Percentiles rank a stretch among this genome's conserved stretches.
Evolutionary conservation across 1,284 basidiomycete genomes (phyloP).

Genomic region (Sporisorium exsertum): DNA sequence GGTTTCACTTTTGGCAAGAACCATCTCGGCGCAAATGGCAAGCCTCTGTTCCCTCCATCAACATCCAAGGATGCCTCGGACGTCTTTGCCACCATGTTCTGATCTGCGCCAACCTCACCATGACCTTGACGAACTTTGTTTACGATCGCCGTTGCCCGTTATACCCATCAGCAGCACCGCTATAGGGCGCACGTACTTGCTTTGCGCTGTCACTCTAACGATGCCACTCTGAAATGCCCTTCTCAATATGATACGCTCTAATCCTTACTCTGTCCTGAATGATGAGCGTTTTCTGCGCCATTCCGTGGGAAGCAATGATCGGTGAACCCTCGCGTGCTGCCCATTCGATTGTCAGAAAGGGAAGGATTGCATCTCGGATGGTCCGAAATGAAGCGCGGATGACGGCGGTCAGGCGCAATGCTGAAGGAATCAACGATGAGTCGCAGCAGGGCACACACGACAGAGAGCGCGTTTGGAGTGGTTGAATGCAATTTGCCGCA

Average conservation of each 20-base stretch:
- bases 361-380: neutral
- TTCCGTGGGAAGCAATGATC: neutral
- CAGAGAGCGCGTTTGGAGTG: slow-evolving; percentile 1
- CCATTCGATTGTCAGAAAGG: neutral
- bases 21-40: slow-evolving; percentile 48
- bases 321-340: neutral
- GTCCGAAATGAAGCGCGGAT: slow-evolving; percentile 1
- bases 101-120: slow-evolving; percentile 1
- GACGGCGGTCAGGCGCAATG: neutral
- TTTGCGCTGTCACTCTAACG: slow-evolving; percentile 2
- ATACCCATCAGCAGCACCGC: slow-evolving; percentile 26
- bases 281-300: neutral
- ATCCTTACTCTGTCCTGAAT: neutral
- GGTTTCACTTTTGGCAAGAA: slow-evolving; percentile 86
- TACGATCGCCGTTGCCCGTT: slow-evolving; percentile 17
- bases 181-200: slow-evolving; percentile 1
- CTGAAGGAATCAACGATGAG: too few relatives aligned
- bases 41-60: slow-evolving; percentile 26
- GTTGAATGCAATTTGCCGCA: slow-evolving; percentile 1
- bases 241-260: neutral
- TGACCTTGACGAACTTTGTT: slow-evolving; percentile 5
- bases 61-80: slow-evolving; percentile 48
- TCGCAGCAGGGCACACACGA: slow-evolving; percentile 14
- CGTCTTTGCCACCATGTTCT: slow-evolving; percentile 63
- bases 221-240: slow-evolving; percentile 9